Evolutionary conservation across 1,284 basidiomycete genomes (phyloP).

Genomic region (Puccinia horiana): DNA sequence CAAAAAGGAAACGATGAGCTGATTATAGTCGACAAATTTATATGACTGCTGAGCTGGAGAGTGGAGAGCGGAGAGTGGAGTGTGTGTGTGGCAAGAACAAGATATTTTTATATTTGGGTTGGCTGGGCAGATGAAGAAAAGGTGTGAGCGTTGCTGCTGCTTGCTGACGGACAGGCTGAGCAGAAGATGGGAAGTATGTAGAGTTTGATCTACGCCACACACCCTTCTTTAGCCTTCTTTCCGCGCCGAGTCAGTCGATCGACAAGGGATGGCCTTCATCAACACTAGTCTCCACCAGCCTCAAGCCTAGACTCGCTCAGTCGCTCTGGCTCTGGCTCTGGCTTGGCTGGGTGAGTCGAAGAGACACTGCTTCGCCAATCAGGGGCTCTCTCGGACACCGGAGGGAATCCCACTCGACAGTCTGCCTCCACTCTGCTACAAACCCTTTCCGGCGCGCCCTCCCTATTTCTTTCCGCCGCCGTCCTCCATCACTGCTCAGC

Average conservation of each 20-base stretch:
- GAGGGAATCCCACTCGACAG: slow-evolving; percentile 18
- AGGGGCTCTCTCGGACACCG: background rate
- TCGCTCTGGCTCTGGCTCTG: background rate
- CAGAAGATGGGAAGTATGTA: too few species aligned
- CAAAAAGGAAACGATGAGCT: too few species aligned
- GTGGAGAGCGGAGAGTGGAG: too few species aligned
- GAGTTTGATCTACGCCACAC: slow-evolving; percentile 9
- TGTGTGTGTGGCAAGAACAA: too few species aligned
- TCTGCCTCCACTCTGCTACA: background rate
- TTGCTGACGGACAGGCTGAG: background rate
- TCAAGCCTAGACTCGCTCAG: too few species aligned
- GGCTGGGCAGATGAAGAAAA: background rate
- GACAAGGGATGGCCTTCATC: background rate
- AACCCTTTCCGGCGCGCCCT: too few species aligned
- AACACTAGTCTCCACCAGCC: slow-evolving; percentile 15
- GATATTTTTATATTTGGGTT: too few species aligned
- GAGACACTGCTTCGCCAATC: background rate
- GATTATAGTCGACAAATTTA: too few species aligned
- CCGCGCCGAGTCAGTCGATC: background rate
- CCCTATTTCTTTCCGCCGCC: slow-evolving; percentile 15
- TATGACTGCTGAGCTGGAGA: too few species aligned
- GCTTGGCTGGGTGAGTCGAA: too few species aligned
- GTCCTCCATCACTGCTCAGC: too few species aligned
- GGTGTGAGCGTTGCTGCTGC: background rate
- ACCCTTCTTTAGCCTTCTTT: background rate